These are phyloP conservation scores for Pseudocercospora musae DNA, from an alignment of 2,329 filamentous ascomycete species.

Conservation along the genomic window DNA sequence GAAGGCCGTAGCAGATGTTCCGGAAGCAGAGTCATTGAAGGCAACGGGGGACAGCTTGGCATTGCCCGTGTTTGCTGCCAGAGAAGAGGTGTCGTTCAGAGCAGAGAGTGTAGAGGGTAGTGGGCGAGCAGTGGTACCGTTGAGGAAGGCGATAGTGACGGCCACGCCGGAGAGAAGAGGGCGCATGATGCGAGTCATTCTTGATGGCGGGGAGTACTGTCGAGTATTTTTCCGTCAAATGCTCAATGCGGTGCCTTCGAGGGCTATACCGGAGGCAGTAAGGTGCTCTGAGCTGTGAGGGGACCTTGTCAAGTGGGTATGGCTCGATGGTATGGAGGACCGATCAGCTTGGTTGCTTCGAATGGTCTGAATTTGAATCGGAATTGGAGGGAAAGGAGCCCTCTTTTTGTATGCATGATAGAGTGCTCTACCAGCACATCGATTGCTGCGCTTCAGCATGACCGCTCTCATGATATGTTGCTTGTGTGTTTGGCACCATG, in stretches of 20 bases:
- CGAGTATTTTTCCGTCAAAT: not conserved
- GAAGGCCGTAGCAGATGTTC: not conserved
- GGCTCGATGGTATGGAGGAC: not conserved
- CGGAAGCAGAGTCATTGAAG: no score
- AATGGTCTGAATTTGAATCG: not conserved
- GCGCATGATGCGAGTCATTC: not conserved
- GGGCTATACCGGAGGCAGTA: not conserved
- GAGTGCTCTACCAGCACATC: not conserved
- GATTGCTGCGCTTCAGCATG: not conserved
- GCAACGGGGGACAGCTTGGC: not conserved
- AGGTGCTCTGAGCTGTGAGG: not conserved
- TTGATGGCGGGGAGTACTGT: not conserved
- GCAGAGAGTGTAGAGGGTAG: not conserved
- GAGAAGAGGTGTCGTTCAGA: not conserved
- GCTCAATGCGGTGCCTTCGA: not conserved
- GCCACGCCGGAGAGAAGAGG: not conserved
- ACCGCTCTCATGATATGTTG: not conserved
- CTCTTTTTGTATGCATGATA: not conserved
- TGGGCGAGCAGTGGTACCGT: not conserved
- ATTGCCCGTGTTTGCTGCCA: not conserved
- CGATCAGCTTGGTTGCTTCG: not conserved
- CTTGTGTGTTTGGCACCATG: not conserved
- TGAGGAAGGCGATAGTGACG: not conserved
- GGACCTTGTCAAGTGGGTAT: not conserved
- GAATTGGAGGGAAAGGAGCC: not conserved